phyloP scores from a whole-genome alignment of 106 monocot species.

The Platanthera zijinensis region DNA sequence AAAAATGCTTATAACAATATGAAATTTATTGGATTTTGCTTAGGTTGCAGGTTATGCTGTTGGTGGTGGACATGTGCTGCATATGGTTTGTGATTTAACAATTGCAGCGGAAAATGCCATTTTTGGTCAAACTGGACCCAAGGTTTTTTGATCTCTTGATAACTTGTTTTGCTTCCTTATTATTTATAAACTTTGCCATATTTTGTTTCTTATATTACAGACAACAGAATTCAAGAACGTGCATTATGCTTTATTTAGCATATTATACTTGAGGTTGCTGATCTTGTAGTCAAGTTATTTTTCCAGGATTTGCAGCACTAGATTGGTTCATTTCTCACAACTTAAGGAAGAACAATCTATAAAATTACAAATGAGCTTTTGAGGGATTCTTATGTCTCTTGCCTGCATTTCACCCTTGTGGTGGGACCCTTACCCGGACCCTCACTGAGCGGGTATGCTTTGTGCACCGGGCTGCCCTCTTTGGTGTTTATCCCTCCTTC shows the following conservation, averaged over 20 bases:
- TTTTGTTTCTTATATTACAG: not conserved
- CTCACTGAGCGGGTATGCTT: too few relatives aligned
- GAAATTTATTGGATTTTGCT: not conserved
- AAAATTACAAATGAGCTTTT: not conserved
- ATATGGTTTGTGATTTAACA: slow-evolving; percentile 96
- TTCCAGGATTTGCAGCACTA: not conserved
- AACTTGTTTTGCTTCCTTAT: not conserved
- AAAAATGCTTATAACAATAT: not conserved
- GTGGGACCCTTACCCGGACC: too few relatives aligned
- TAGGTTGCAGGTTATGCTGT: slow-evolving; percentile 96
- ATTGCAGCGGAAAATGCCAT: slow-evolving; percentile 97
- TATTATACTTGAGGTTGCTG: not conserved
- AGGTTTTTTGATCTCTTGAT: slow-evolving; percentile 15
- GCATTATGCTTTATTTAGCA: slow-evolving; percentile 3
- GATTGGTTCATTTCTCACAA: not conserved
- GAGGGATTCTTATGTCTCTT: not conserved
- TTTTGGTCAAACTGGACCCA: slow-evolving; percentile 95
- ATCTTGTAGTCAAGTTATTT: not conserved
- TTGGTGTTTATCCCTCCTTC: too few relatives aligned
- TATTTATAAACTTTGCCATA: not conserved
- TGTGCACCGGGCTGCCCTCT: too few relatives aligned
- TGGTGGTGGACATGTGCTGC: slow-evolving; percentile 83
- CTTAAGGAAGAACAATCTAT: not conserved
- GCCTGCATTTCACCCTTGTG: too few relatives aligned
- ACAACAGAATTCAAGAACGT: not conserved